phyloP scores from a whole-genome alignment of 2,329 filamentous ascomycete species.

The Fusarium coicis region DNA sequence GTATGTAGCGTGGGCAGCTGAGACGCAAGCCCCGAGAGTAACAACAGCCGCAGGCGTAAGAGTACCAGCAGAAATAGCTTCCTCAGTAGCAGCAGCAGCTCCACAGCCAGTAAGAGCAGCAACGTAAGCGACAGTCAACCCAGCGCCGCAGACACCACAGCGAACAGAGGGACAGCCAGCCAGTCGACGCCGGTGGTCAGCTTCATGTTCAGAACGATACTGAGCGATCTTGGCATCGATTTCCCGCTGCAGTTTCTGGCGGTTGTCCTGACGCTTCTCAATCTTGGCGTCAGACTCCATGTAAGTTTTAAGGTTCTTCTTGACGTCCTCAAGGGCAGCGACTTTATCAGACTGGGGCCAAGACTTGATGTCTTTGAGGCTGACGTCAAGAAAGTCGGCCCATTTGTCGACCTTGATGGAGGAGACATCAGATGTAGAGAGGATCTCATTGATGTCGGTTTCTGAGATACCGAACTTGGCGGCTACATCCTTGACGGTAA shows the following conservation, averaged over 20 bases:
- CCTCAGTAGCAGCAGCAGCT: neutral
- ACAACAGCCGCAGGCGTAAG: neutral
- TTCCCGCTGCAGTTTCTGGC: neutral
- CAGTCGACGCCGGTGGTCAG: neutral
- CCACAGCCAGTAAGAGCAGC: neutral
- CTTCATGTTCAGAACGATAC: neutral
- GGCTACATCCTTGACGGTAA: neutral
- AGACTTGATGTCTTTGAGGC: neutral
- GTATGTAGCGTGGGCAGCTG: neutral
- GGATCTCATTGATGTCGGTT: neutral
- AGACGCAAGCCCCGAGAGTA: neutral
- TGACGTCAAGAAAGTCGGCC: neutral
- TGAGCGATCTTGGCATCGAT: neutral
- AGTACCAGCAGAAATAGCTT: neutral
- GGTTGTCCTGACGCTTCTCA: neutral
- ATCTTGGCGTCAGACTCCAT: neutral
- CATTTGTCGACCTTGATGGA: neutral
- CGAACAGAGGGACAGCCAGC: neutral
- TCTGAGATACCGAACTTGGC: neutral
- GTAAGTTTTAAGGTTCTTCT: neutral
- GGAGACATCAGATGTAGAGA: neutral
- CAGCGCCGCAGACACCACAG: slow-evolving; percentile 1
- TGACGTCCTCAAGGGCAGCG: neutral
- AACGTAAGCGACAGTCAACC: neutral
- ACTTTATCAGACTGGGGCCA: neutral